Evolutionary conservation across 2,329 filamentous ascomycete genomes (phyloP), one percentile per base, ranked within the genome.

Genomic region (Massarina eburnea): DNA sequence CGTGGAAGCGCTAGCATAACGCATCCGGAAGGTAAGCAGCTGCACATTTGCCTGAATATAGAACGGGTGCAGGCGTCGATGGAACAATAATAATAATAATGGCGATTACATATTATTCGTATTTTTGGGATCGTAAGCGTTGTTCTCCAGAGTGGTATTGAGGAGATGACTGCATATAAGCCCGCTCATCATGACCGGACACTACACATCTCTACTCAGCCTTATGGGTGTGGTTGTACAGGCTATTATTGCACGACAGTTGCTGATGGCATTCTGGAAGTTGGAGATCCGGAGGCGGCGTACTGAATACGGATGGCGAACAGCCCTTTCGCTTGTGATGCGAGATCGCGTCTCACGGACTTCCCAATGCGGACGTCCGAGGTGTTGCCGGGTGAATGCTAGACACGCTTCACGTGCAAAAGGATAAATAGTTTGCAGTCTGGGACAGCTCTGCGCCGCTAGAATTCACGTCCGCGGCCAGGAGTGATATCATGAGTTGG

Each of bases 191-290:
- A 51, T 45, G 52, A 44, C 47, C 50, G 52, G 51, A 48, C 43
- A 55, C 57, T 56, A 51, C 53, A 48, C 44, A 54, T 29, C 29
- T 55, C 50, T 59, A 54, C 57, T 65, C 64, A 67, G 62, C 63
- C 62, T 55, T 62, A 52, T 51, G 37, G 26, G 20, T 8, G 46
- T 41, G 17, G 46, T 52, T 45, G 52, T 48, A 49, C 54, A 40
- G 50, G 54, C 26, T 48, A 51, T 46, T 46, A 40, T 34, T 32
- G 29, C 46, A n/a, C n/a, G n/a, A n/a, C n/a, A n/a, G n/a, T n/a
- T n/a, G n/a, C n/a, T n/a, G n/a, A n/a, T n/a, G n/a, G n/a, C n/a
- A n/a, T n/a, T n/a, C n/a, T n/a, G n/a, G 15, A 46, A 35, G 40
- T 42, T 26, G 48, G 19, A 10, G 10, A 7, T 7, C 6, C 24